Evolutionary conservation across 495 filamentous ascomycete species (phyloP).

Genomic region (Penicillium crystallinum): DNA sequence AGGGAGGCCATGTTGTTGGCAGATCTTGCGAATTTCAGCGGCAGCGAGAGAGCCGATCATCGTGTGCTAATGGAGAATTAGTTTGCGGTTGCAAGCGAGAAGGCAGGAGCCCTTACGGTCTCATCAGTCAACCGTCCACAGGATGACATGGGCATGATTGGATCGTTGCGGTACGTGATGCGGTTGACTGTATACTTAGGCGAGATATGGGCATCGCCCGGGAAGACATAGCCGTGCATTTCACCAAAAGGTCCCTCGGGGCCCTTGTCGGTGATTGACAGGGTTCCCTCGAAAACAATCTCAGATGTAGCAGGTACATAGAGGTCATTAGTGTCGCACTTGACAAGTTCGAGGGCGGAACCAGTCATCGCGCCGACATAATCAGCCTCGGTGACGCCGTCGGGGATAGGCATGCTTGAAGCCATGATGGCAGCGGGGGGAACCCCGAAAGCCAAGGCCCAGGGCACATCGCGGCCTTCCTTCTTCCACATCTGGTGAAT

Average conservation of each 20-base stretch:
- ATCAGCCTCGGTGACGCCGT: conserved; percentile 30
- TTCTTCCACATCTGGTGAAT: conserved; percentile 38
- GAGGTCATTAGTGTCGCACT: conserved; percentile 38
- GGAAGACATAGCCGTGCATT: too few species aligned
- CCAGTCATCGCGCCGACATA: conserved; percentile 39
- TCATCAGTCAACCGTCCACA: conserved; percentile 34
- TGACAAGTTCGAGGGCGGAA: conserved; percentile 31
- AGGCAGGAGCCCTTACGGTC: conserved; percentile 15
- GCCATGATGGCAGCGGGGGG: conserved; percentile 39
- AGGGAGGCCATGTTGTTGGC: conserved; percentile 29
- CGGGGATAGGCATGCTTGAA: conserved; percentile 35
- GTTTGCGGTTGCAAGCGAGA: not conserved
- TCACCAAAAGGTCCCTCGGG: too few species aligned
- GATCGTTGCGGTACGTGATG: conserved; percentile 37
- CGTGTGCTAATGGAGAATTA: conserved; percentile 19
- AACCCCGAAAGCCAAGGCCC: conserved; percentile 34
- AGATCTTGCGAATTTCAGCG: conserved; percentile 36
- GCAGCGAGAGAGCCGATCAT: conserved; percentile 37
- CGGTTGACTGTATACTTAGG: conserved; percentile 29
- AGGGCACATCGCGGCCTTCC: conserved; percentile 31
- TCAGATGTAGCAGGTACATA: conserved; percentile 36
- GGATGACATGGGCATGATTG: conserved; percentile 35
- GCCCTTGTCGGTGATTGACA: conserved; percentile 14
- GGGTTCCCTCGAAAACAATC: conserved; percentile 36
- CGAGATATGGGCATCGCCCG: too few species aligned